Base-by-base conservation (phyloP, 768 basidiomycete species). In the Scleroderma bovista region DNA sequence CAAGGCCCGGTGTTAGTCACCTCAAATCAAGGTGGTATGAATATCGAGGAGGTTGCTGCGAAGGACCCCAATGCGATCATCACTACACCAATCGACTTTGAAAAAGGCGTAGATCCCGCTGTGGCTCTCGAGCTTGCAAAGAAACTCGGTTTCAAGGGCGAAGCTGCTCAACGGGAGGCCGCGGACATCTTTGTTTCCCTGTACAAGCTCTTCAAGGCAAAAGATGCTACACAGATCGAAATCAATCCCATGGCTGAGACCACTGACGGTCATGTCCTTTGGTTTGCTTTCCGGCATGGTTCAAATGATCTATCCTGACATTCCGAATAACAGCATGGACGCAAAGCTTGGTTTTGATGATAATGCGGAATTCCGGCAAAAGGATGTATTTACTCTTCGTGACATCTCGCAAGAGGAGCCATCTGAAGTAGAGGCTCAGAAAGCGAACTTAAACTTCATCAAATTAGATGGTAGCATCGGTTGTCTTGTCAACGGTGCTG, bases 341-440 rank as follows among this genome's bases (percentile, higher is more conserved):
- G 96, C 96, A 67, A 99, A 99, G 70, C 92, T 98, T 54, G 93
- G 93, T n/a, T 99, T 99, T 61, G 96, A 99, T 61, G 96, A 99
- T 67, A 98, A 99, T 64, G 96, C 96, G 33, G 93, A 93, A 64
- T 99, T 99, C 81, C 87, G 96, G 53, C 96, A 99, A 65, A 70
- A 83, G 61, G 93, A 95, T 58, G 67, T 97, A 53, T 96, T 95
- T 65, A 76, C 72, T 48, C 78, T 99, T 48, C 84, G 96, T 47
- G 96, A 99, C 64, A 79, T 88, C 50, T 81, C 91, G 1, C 96
- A 99, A 69, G 96, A 99, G 69, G 93, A 97, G 62, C 81, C 93
- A 17, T 94, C 93, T 24, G 96, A 99, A 69, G 95, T 99, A 29
- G 93, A 96, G 68, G 96, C 96, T 19, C 93, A 94, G 70, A 89